Conservation (phyloP, 2,329 filamentous ascomycete genomes). For the Macrophomina phaseolina region DNA sequence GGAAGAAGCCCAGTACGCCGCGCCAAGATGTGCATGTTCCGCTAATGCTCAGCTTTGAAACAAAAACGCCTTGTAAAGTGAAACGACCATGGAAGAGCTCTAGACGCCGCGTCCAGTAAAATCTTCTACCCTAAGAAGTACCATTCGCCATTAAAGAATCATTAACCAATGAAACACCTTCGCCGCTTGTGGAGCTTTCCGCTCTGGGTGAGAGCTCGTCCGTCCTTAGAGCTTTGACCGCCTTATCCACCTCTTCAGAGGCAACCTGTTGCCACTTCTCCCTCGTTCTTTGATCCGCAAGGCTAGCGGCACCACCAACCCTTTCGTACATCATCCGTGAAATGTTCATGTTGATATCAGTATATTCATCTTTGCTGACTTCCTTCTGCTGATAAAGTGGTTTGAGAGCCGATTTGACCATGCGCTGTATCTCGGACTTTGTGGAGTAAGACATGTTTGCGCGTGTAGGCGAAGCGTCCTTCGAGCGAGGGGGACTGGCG, state of each 20-base stretch:
- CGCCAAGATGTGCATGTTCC: conserved; percentile 18
- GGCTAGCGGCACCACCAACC: conserved; percentile 56
- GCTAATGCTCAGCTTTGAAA: conserved; percentile 15
- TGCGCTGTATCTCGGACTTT: conserved; percentile 86
- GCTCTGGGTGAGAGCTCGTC: neutral
- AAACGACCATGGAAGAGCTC: conserved; percentile 1
- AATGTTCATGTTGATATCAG: conserved; percentile 86
- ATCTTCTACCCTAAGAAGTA: neutral
- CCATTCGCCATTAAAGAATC: conserved; percentile 10
- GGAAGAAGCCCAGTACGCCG: conserved; percentile 18
- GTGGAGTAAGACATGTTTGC: conserved; percentile 74
- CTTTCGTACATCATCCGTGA: conserved; percentile 85
- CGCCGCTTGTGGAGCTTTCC: conserved; percentile 20
- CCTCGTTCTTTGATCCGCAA: conserved; percentile 68
- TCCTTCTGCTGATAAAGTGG: conserved; percentile 81
- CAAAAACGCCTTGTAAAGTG: conserved; percentile 6
- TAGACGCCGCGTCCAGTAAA: conserved; percentile 10
- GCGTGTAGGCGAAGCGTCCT: conserved; percentile 72
- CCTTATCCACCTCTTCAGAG: conserved; percentile 76
- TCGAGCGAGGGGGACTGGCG: conserved; percentile 55
- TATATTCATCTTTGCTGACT: conserved; percentile 88
- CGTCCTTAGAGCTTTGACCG: conserved; percentile 56
- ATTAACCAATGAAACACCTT: conserved; percentile 14
- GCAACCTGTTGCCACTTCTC: conserved; percentile 78
- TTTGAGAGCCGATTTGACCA: conserved; percentile 82